phyloP scores from a whole-genome alignment of 2,329 filamentous ascomycete genomes.

The Fusarium nurragi region DNA sequence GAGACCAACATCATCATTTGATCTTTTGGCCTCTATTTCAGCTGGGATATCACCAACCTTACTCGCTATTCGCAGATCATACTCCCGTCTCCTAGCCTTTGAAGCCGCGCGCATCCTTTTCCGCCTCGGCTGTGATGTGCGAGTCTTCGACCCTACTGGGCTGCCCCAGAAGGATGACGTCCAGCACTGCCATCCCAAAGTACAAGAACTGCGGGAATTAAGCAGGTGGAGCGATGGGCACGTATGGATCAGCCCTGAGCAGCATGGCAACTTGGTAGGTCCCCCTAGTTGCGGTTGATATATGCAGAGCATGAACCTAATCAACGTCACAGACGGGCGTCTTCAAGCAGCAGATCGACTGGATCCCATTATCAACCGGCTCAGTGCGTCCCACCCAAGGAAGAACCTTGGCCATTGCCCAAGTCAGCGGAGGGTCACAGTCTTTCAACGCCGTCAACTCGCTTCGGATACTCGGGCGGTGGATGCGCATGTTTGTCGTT shows the following conservation, averaged over 20 bases:
- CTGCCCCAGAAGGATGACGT: slow-evolving; percentile 1
- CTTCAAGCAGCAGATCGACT: slow-evolving; percentile 8
- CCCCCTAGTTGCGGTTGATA: accelerated
- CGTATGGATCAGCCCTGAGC: background rate
- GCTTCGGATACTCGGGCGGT: accelerated
- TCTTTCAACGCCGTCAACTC: background rate
- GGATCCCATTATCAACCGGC: slow-evolving; percentile 1
- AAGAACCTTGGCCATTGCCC: background rate
- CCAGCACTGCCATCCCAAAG: background rate
- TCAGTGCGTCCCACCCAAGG: background rate
- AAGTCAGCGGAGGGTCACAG: background rate
- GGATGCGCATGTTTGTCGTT: slow-evolving; percentile 12
- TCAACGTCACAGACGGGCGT: background rate
- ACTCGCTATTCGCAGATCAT: background rate
- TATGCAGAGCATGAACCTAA: background rate
- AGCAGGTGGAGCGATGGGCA: background rate
- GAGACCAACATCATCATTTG: too few species aligned
- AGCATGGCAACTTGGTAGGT: background rate
- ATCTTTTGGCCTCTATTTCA: too few species aligned
- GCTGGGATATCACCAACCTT: too few species aligned
- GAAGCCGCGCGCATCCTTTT: background rate
- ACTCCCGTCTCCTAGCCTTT: background rate
- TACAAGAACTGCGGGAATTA: background rate
- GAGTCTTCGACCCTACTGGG: background rate
- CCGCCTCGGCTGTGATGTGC: background rate